Conservation (phyloP, 2,329 filamentous ascomycete genomes). For the Cladosporium sp. region DNA sequence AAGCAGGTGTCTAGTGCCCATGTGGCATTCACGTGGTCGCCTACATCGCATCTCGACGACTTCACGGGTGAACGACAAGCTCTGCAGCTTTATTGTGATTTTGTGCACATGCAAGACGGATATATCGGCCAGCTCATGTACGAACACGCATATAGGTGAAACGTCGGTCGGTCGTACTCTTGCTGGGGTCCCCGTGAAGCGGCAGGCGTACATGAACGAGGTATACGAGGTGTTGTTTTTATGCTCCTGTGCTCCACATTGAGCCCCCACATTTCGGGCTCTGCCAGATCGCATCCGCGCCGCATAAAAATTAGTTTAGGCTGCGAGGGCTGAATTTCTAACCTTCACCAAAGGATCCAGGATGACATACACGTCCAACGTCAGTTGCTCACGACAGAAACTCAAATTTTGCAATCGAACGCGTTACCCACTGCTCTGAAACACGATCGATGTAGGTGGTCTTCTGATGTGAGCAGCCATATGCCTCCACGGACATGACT, state of each 20-base stretch:
- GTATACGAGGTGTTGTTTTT: not conserved
- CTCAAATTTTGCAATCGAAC: not conserved
- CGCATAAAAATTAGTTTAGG: not conserved
- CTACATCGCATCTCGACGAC: not conserved
- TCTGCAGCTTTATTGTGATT: not conserved
- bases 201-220: not conserved
- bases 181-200: not conserved
- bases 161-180: not conserved
- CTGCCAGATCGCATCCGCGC: not conserved
- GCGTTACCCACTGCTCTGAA: not conserved
- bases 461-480: not conserved
- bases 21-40: not conserved
- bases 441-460: not conserved
- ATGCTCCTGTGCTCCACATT: not conserved
- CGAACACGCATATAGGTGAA: not conserved
- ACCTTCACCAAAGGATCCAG: not conserved
- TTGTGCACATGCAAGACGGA: not conserved
- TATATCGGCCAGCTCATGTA: not conserved
- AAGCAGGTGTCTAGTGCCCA: not conserved
- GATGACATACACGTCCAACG: not conserved
- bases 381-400: not conserved
- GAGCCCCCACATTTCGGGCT: not conserved
- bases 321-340: not conserved
- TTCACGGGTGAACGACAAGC: not conserved
- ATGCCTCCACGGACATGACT: not conserved